Conservation (phyloP, 208 protist species). For the Leishmania braziliensis region DNA sequence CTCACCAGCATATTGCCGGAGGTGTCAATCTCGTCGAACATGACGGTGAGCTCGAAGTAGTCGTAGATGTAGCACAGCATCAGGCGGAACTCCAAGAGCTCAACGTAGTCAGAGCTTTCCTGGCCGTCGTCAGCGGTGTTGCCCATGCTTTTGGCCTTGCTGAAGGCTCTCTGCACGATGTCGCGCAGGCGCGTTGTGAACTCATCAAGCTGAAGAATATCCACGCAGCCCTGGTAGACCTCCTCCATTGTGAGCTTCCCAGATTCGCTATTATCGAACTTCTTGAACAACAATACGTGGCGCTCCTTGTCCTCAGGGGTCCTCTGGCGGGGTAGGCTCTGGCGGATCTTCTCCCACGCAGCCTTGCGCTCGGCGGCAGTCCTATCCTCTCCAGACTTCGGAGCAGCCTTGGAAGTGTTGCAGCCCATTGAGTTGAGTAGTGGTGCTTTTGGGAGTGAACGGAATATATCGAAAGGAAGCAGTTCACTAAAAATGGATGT, state of each 20-base stretch:
- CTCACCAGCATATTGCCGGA: constrained; percentile 72
- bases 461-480: not conserved
- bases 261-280: constrained; percentile 67
- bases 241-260: constrained; percentile 70
- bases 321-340: constrained; percentile 38
- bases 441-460: not conserved
- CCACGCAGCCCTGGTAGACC: constrained; percentile 52
- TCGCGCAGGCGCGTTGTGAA: constrained; percentile 64
- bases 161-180: constrained; percentile 83
- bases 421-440: not conserved
- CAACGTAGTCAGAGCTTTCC: constrained; percentile 51
- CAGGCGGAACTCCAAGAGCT: constrained; percentile 80
- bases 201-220: constrained; percentile 58
- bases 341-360: constrained; percentile 46
- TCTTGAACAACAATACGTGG: constrained; percentile 71
- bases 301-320: constrained; percentile 45
- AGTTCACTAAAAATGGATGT: no score
- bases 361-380: constrained; percentile 43
- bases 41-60: constrained; percentile 71
- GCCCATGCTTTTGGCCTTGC: constrained; percentile 67
- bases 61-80: constrained; percentile 78
- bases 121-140: constrained; percentile 30
- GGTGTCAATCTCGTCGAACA: constrained; percentile 86
- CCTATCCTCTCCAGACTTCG: constrained; percentile 22
- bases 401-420: no score